Evolutionary conservation across 148 eudicot genomes (phyloP).

Genomic region (Amaranthus palmeri): DNA sequence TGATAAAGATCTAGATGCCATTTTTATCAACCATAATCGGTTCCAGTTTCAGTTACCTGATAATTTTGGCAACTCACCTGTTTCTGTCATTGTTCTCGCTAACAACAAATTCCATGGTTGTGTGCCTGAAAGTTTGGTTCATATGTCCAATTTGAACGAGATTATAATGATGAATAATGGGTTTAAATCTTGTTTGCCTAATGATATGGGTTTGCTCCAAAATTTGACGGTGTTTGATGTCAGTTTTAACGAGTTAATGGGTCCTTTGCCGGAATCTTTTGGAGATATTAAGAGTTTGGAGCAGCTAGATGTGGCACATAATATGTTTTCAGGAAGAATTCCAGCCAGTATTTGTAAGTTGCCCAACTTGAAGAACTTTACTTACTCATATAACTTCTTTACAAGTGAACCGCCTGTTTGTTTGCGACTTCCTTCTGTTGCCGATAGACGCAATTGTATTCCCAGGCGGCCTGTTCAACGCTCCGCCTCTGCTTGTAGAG

Average conservation of each 20-base stretch:
- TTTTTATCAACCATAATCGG: conserved; percentile 72
- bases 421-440: conserved; percentile 40
- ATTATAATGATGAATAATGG: conserved; percentile 67
- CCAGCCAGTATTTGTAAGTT: conserved; percentile 69
- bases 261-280: conserved; percentile 61
- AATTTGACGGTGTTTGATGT: conserved; percentile 85
- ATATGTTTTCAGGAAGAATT: conserved; percentile 53
- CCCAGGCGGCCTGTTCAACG: conserved; percentile 53
- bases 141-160: conserved; percentile 75
- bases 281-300: conserved; percentile 59
- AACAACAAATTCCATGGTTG: conserved; percentile 76
- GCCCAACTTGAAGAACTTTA: conserved; percentile 68
- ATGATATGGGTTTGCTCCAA: conserved; percentile 53
- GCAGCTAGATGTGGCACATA: conserved; percentile 79
- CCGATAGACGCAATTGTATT: conserved; percentile 67
- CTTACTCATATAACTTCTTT: conserved; percentile 75
- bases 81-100: conserved; percentile 76
- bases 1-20: conserved; percentile 69
- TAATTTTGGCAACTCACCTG: conserved; percentile 90
- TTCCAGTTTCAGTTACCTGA: conserved; percentile 65
- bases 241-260: conserved; percentile 61
- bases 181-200: conserved; percentile 62
- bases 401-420: conserved; percentile 69
- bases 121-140: conserved; percentile 71
- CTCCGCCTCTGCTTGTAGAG: conserved; percentile 44